Base-by-base conservation (phyloP, 2,329 filamentous ascomycete species). In the Fusarium haematococcum region DNA sequence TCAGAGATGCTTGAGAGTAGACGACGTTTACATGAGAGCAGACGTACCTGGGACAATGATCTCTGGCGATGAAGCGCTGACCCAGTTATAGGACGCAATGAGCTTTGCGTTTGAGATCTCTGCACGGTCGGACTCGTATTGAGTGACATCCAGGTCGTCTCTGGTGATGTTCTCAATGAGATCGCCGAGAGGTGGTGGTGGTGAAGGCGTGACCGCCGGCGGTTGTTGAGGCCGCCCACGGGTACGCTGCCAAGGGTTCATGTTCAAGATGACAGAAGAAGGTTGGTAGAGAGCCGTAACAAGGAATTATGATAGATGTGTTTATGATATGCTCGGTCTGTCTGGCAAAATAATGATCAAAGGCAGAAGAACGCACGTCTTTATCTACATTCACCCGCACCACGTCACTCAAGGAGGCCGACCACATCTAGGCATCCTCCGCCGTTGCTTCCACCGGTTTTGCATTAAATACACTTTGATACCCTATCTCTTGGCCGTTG, bases 51-150 rank as follows among this genome's bases (percentile, higher is more conserved):
- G 86, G 23, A 88, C 80, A 25, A 81, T 80, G 68, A 88, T 88
- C 25, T 83, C 86, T 7, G 85, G 83, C 8, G 67, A 76, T 0
- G 79, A 63, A 27, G 79, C 78, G 61, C 85, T 82, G 61, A 87
- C 80, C 86, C 86, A 88, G 75, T 85, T 88, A 77, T 89, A 89
- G 2, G 87, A 89, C 3, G 86, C 80, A 13, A 88, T 68, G 56
- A 83, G 79, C 62, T 82, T 78, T 10, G 84, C 80, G 33, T 84
- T 74, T 5, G 80, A 82, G 67, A 87, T 86, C 5, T 65, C 62
- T 2, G 41, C 75, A 18, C 48, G 59, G 1, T 13, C 10, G 5
- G 45, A 10, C 5, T 23, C 39, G 10, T 32, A 4, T 4, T 27
- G 23, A 5, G 32, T 25, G 8, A 27, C 30, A 8, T 67, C 50